phyloP scores from a whole-genome alignment of 495 filamentous ascomycete genomes.

The Rostrohypoxylon terebratum region DNA sequence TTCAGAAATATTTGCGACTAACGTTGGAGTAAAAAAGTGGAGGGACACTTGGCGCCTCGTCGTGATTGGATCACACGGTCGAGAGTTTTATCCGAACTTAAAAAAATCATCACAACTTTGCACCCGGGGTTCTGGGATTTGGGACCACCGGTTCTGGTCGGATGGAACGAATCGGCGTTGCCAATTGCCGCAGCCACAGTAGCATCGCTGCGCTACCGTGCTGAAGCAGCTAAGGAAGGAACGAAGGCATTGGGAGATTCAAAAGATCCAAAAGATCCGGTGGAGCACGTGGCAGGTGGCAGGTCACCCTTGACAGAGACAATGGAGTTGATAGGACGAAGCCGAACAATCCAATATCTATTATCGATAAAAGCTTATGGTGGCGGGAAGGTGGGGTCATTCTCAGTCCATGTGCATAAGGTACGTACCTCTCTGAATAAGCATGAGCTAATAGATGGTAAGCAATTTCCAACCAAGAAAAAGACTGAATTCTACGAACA shows the following conservation, averaged over 20 bases:
- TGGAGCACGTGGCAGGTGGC: slow-evolving; percentile 11
- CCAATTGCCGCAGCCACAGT: neutral
- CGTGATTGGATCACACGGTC: slow-evolving; percentile 33
- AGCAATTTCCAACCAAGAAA: slow-evolving; percentile 12
- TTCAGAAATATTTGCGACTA: slow-evolving; percentile 37
- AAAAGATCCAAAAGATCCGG: neutral
- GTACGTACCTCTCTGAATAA: slow-evolving; percentile 18
- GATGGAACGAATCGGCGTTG: neutral
- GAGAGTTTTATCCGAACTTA: slow-evolving; percentile 33
- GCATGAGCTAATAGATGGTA: slow-evolving; percentile 35
- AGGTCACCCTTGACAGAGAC: neutral
- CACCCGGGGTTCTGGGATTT: slow-evolving; percentile 33
- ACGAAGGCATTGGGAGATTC: neutral
- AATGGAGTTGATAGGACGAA: slow-evolving; percentile 4
- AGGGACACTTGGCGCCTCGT: neutral
- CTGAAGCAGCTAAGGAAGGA: neutral
- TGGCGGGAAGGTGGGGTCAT: neutral
- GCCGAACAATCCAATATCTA: neutral
- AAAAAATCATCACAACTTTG: neutral
- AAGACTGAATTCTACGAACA: neutral
- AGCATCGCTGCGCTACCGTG: neutral
- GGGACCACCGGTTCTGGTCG: neutral
- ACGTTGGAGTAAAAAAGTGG: slow-evolving; percentile 43
- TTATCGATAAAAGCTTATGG: slow-evolving; percentile 4
- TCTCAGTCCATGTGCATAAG: neutral